Conservation (phyloP, 805 yeast species). For the Nakazawaea ishiwadae region DNA sequence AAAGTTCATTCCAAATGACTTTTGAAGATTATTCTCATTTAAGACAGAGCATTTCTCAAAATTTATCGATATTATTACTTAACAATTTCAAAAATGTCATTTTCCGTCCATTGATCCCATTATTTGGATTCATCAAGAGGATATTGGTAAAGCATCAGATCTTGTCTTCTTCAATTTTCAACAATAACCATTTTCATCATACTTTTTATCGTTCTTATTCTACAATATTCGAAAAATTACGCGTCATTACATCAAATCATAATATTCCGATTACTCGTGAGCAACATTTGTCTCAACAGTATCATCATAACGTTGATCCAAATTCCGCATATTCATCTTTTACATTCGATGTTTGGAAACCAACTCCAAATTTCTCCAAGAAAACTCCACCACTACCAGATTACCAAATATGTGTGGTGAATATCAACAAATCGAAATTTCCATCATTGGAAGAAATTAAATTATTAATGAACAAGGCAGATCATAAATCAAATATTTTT, state of each 20-base stretch:
- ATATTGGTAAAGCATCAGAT: constrained; percentile 7
- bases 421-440: constrained; percentile 36
- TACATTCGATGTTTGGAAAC: constrained; percentile 79
- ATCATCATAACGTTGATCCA: background rate
- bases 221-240: constrained; percentile 5
- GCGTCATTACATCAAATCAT: background rate
- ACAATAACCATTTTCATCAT: constrained; percentile 3
- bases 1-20: constrained; percentile 4
- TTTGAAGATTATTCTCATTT: constrained; percentile 11
- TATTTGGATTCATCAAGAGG: background rate
- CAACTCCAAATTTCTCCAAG: constrained; percentile 65
- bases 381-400: constrained; percentile 69
- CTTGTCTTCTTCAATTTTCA: constrained; percentile 8
- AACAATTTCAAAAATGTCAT: constrained; percentile 10
- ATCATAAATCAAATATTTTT: constrained; percentile 12
- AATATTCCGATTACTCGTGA: constrained; percentile 1
- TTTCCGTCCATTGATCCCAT: constrained; percentile 6
- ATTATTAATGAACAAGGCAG: constrained; percentile 26
- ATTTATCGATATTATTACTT: constrained; percentile 10
- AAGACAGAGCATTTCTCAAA: constrained; percentile 10
- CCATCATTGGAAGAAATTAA: constrained; percentile 44
- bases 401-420: constrained; percentile 61
- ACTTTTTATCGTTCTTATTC: constrained; percentile 7
- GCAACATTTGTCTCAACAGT: background rate
- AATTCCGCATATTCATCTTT: constrained; percentile 21